Evolutionary conservation across 1,284 basidiomycete genomes (phyloP).

Genomic region (Rhodotorula sp.): DNA sequence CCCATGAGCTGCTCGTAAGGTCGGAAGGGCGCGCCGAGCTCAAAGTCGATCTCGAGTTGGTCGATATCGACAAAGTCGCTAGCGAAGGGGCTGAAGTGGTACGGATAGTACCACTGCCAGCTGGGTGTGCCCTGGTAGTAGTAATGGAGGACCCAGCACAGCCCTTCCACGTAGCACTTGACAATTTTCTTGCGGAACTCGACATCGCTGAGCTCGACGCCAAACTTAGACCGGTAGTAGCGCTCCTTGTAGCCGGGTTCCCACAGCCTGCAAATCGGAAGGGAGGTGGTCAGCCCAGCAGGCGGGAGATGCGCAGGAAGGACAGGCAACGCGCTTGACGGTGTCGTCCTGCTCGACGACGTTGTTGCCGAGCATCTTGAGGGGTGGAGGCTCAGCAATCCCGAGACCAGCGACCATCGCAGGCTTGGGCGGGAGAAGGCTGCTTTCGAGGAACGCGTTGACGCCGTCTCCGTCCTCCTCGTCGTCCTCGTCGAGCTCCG

Average conservation of each 20-base stretch:
- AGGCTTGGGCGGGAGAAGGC: slow-evolving; percentile 25
- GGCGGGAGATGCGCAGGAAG: not conserved
- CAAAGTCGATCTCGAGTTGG: slow-evolving; percentile 73
- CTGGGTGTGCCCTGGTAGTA: slow-evolving; percentile 81
- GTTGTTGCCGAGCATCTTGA: slow-evolving; percentile 60
- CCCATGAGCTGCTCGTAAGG: slow-evolving; percentile 98
- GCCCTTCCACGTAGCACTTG: slow-evolving; percentile 82
- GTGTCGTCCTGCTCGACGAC: slow-evolving; percentile 90
- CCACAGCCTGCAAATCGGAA: slow-evolving; percentile 64
- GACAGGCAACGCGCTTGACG: slow-evolving; percentile 69
- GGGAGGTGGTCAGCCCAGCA: slow-evolving; percentile 23
- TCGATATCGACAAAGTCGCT: slow-evolving; percentile 84
- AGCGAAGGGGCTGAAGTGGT: slow-evolving; percentile 97
- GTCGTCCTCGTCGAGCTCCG: slow-evolving; percentile 45
- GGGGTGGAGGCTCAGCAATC: slow-evolving; percentile 45
- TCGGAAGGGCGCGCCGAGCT: slow-evolving; percentile 81
- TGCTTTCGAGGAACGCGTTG: slow-evolving; percentile 42
- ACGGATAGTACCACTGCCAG: slow-evolving; percentile 99
- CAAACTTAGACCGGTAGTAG: slow-evolving; percentile 94
- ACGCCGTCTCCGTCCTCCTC: slow-evolving; percentile 44
- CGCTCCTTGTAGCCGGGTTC: slow-evolving; percentile 93
- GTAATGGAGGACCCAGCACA: slow-evolving; percentile 95
- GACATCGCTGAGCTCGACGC: slow-evolving; percentile 66
- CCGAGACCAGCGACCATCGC: slow-evolving; percentile 22
- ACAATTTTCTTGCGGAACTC: slow-evolving; percentile 74